Evolutionary conservation across 306 rosid species (phyloP), one percentile per base, ranked within the genome.

Genomic region (Sicyos edulis): DNA sequence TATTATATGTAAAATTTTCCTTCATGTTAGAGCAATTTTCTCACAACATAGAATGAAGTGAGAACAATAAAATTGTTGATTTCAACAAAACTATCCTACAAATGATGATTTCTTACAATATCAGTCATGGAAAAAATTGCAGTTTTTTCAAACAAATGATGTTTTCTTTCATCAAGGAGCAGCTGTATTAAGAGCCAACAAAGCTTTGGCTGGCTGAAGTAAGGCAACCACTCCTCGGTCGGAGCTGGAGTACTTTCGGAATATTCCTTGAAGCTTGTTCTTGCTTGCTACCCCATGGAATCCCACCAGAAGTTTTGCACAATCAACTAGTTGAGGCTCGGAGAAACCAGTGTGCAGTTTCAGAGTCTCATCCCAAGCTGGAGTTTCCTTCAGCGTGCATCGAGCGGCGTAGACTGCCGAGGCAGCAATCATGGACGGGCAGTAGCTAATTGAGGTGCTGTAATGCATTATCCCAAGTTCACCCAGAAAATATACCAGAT

Each of bases 341-440:
- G 95, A 68, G 71, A 83, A 92, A 32, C 96, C 95, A 0, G 96
- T 88, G 74, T 92, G 89, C 3, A 75, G 75, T 78, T 82, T 80
- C 0, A 92, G 88, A 4, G 96, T 92, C 12, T 81, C 96, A 53
- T 77, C 85, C 97, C 97, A 92, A 54, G 78, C n/a, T 5, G 92
- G 92, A 4, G 44, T 71, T 80, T 83, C 88, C 50, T 78, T 83
- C 34, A 89, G 76, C 10, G 95, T 89, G 84, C 89, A 82, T n/a
- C 96, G 77, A 45, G 96, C 95, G 0, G 92, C 95, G 52, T 78
- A 89, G 53, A 92, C 97, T 26, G 97, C 92, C 11, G 96, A 85
- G 74, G 97, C 97, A 47, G 97, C 95, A 77, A 92, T 20, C 95
- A 89, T 88, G 5, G 97, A 92, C 21, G 97, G 92, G 54, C 96